A percentile compares a stretch with the other conserved stretches of the same genome.
Evolutionary conservation across 2,329 filamentous ascomycete species (phyloP).

Genomic region (Aureobasidium zeae): DNA sequence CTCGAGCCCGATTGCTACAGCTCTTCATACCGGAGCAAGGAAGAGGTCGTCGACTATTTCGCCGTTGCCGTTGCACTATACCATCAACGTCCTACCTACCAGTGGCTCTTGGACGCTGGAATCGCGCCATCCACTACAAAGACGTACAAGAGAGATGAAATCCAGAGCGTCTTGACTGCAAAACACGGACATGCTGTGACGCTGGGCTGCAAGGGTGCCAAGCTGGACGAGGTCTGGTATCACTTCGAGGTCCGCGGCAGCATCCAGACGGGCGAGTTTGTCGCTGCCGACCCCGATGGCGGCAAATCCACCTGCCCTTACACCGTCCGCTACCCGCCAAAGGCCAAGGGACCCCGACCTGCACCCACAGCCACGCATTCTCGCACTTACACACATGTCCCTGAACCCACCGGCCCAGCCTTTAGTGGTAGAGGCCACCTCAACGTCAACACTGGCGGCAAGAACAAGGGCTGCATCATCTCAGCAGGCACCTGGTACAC

Average conservation of each 20-base stretch:
- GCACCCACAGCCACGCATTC: conserved; percentile 27
- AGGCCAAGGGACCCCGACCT: conserved; percentile 32
- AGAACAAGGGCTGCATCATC: conserved; percentile 57
- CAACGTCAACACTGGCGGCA: conserved; percentile 44
- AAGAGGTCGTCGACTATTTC: conserved; percentile 64
- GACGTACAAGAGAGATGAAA: conserved; percentile 51
- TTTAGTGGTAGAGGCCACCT: conserved; percentile 54
- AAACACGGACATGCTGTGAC: conserved; percentile 49
- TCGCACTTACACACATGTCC: conserved; percentile 16
- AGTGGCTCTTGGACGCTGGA: conserved; percentile 52
- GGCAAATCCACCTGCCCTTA: conserved; percentile 53
- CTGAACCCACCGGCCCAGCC: conserved; percentile 27
- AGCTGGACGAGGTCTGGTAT: conserved; percentile 49
- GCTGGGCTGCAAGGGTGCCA: conserved; percentile 45
- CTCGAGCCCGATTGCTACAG: conserved; percentile 55
- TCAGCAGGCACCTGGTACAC: conserved; percentile 58
- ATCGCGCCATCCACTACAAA: conserved; percentile 45
- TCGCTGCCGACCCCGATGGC: conserved; percentile 46
- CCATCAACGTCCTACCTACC: conserved; percentile 56
- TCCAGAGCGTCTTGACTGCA: conserved; percentile 48
- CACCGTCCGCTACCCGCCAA: conserved; percentile 56
- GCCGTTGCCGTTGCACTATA: conserved; percentile 56
- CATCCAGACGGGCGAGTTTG: conserved; percentile 52
- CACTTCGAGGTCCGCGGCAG: conserved; percentile 55
- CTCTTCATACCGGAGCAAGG: conserved; percentile 43